A percentile compares a stretch with the other conserved stretches of the same genome.
phyloP scores from a whole-genome alignment of 352 stramenopile species.

The Aphanomyces cochlioides region DNA sequence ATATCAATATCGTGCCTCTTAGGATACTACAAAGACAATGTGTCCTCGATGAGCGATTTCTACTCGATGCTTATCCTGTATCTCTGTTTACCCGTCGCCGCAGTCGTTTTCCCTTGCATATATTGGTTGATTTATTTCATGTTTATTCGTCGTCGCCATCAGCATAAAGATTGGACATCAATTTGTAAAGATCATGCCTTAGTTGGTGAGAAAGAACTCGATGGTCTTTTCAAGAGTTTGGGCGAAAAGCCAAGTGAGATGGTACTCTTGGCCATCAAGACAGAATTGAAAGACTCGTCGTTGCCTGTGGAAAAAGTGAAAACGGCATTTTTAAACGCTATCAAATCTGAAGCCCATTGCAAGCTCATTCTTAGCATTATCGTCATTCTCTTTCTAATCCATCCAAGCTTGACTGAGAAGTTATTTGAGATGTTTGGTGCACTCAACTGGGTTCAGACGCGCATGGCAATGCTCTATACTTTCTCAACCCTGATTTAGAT shows the following conservation, averaged over 20 bases:
- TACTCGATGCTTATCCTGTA: constrained; percentile 24
- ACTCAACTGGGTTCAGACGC: not conserved
- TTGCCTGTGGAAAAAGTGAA: not conserved
- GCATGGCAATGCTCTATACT: not conserved
- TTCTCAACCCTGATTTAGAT: constrained; percentile 15
- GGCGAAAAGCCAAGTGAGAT: not conserved
- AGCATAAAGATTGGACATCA: not conserved
- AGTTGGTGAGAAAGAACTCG: not conserved
- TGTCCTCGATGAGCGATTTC: not conserved
- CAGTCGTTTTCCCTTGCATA: not conserved
- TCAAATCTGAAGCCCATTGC: not conserved
- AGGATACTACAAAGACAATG: not conserved
- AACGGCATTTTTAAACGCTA: constrained; percentile 3
- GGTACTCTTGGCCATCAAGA: not conserved
- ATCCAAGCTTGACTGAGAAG: constrained; percentile 14
- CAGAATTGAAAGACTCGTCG: not conserved
- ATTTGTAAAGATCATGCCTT: not conserved
- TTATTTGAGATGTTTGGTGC: constrained; percentile 22
- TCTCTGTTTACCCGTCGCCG: constrained; percentile 12
- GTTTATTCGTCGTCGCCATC: not conserved
- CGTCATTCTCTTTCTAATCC: constrained; percentile 24
- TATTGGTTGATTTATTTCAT: constrained; percentile 7
- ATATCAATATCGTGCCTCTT: constrained; percentile 23
- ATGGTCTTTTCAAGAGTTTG: not conserved
- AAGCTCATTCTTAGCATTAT: constrained; percentile 18